Evolutionary conservation across 495 filamentous ascomycete species (phyloP).

Genomic region (Hypoxylon lenormandii): DNA sequence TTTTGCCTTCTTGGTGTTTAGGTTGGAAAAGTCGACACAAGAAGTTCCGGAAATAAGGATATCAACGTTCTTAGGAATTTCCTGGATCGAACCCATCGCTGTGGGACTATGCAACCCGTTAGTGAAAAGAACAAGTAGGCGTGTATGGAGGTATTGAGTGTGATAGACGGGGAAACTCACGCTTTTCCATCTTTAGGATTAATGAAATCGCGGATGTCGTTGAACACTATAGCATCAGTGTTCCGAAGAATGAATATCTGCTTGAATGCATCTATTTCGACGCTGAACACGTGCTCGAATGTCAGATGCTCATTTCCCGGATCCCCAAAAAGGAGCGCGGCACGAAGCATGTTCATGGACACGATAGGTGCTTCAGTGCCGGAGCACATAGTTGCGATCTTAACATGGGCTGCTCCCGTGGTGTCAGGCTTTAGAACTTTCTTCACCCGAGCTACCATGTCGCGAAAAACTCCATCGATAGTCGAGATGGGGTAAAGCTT

Average conservation of each 20-base stretch:
- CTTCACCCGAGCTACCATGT: conserved; percentile 43
- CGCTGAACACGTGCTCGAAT: conserved; percentile 77
- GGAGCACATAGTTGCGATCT: conserved; percentile 82
- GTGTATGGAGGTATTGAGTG: background rate
- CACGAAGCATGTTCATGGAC: conserved; percentile 67
- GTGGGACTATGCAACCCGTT: conserved; percentile 66
- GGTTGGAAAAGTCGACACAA: conserved; percentile 77
- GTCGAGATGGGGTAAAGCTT: conserved; percentile 42
- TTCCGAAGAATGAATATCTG: conserved; percentile 85
- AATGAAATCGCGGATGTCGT: conserved; percentile 74
- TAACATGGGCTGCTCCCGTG: conserved; percentile 52
- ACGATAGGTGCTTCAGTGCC: conserved; percentile 84
- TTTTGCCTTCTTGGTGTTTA: conserved; percentile 62
- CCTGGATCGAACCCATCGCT: conserved; percentile 71
- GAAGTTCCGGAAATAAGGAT: conserved; percentile 80
- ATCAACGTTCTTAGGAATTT: conserved; percentile 72
- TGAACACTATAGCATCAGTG: conserved; percentile 71
- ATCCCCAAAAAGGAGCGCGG: conserved; percentile 45
- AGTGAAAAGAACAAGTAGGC: conserved; percentile 24
- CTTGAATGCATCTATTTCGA: conserved; percentile 81
- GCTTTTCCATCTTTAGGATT: conserved; percentile 57
- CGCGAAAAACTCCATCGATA: conserved; percentile 48
- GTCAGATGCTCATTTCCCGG: conserved; percentile 49
- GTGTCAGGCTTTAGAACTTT: background rate
- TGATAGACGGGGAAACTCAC: conserved; percentile 62